A percentile compares a stretch with the other conserved stretches of the same genome.
Conservation (phyloP, 805 yeast species). For the Saturnispora hagleri region DNA sequence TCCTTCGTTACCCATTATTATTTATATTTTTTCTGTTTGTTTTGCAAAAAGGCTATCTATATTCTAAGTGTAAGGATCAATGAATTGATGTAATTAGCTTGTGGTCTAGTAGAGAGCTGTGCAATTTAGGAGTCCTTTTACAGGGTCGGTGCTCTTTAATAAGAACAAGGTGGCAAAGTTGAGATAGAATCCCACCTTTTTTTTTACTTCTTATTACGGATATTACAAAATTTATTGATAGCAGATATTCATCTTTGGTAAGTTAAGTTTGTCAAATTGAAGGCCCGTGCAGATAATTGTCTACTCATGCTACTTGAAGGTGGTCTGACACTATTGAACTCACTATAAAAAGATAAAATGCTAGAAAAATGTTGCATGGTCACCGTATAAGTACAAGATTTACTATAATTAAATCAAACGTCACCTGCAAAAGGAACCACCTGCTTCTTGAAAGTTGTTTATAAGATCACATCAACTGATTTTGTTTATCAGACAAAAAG, state of each 20-base stretch:
- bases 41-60: background rate
- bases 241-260: background rate
- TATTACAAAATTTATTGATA: background rate
- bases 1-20: slow-evolving; percentile 27
- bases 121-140: background rate
- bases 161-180: slow-evolving; percentile 1
- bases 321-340: no score
- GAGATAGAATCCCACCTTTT: background rate
- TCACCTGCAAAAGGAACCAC: no score
- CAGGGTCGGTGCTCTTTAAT: background rate
- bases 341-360: no score
- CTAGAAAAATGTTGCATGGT: no score
- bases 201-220: background rate
- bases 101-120: background rate
- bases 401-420: no score
- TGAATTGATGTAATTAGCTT: background rate
- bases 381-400: background rate
- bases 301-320: no score
- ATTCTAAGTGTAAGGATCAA: background rate
- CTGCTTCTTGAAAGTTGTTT: no score
- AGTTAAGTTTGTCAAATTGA: no score
- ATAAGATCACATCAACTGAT: no score
- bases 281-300: no score
- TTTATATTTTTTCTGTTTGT: background rate
- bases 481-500: no score